Base-by-base conservation (phyloP, 2,329 filamentous ascomycete species). In the Dothistroma pini region DNA sequence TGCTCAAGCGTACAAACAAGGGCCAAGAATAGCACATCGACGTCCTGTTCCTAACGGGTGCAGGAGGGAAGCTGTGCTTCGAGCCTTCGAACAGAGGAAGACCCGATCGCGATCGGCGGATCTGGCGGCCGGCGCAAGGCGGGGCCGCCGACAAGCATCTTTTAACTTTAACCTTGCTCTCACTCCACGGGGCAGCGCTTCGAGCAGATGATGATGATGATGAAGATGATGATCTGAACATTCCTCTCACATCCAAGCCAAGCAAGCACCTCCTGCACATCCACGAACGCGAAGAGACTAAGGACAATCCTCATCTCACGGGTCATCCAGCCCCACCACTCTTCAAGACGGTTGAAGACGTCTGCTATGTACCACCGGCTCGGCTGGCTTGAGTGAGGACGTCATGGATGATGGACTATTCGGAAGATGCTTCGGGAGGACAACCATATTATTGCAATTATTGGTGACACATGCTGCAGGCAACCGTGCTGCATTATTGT, bases 201-300 rank as follows among this genome's bases (percentile, higher is more conserved):
- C 11, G 35, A 21, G 38, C 19, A 49, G 41, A 34, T 56, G 54
- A 56, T 29, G 25, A 29, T 56, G 54, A 56, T 38, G n/a, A n/a
- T n/a, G n/a, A n/a, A n/a, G 54, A 56, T 29, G 25, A 29, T 56
- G 54, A 56, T 38, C 54, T 56, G 38, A 49, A 48, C 54, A 56
- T 38, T 56, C 31, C 41, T 38, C 54, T 21, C 31, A 31, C 34
- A 16, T 38, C 11, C 11, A 38, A 16, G 11, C 35, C 35, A 11
- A 38, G 35, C 35, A 11, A 38, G 35, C 35, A 12, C 35, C 11
- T 16, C 11, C 35, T 38, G 11, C 11, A 38, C 35, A 38, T 11
- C 41, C 41, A 44, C 41, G 5, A 4, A 10, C 41, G 41, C 41
- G 16, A 5, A n/a, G 14, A 44, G 41, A 44, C 41, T n/a, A 44